Conservation (phyloP, 148 eudicot species). For the Arbutus unedo region DNA sequence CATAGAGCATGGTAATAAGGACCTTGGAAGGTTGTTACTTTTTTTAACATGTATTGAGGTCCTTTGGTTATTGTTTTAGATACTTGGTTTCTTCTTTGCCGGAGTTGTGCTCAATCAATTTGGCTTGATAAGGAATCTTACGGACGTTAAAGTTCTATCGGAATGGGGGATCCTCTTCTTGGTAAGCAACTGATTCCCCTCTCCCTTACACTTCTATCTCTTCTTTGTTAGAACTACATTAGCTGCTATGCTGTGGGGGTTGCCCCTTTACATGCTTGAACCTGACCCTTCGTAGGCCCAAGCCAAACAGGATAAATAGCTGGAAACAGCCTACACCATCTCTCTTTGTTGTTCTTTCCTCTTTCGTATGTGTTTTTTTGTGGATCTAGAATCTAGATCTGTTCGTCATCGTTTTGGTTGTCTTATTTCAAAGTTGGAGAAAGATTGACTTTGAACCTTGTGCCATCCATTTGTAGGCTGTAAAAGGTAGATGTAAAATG, state of each 20-base stretch:
- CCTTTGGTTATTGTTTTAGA: slow-evolving; percentile 39
- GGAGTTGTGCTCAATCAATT: slow-evolving; percentile 92
- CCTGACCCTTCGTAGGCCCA: neutral
- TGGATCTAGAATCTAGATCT: neutral
- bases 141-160: slow-evolving; percentile 88
- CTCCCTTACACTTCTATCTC: neutral
- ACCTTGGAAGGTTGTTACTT: slow-evolving; percentile 6
- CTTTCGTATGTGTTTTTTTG: neutral
- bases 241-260: neutral
- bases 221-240: neutral
- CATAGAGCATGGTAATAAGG: neutral
- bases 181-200: slow-evolving; percentile 41
- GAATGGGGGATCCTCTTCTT: slow-evolving; percentile 98
- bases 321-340: neutral
- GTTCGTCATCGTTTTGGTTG: neutral
- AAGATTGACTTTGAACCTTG: neutral
- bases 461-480: neutral
- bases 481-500: neutral
- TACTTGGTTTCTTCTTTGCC: slow-evolving; percentile 96
- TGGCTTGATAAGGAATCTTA: slow-evolving; percentile 89
- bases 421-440: neutral
- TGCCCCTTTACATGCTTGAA: neutral
- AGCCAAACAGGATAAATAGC: slow-evolving; percentile 1
- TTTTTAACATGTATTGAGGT: neutral
- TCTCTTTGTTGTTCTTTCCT: neutral